Conservation (phyloP, 345 rosid genomes). For the Rubroshorea leprosula region DNA sequence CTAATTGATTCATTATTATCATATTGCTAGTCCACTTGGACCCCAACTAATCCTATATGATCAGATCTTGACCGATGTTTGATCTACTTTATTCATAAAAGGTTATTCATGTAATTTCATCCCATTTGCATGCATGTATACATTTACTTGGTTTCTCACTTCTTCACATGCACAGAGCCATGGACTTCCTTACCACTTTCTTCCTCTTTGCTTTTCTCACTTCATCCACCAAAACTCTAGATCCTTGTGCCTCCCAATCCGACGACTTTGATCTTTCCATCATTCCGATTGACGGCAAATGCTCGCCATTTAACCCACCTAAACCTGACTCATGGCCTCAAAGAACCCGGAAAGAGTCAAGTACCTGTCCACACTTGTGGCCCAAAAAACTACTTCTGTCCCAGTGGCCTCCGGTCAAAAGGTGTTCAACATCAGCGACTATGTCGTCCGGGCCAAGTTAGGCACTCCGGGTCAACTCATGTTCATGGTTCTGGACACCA, state of each 20-base stretch:
- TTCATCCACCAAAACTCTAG: constrained; percentile 31
- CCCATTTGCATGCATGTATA: constrained; percentile 15
- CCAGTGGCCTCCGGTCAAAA: constrained; percentile 69
- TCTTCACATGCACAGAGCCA: constrained; percentile 24
- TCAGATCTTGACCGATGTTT: not conserved
- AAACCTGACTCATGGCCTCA: constrained; percentile 57
- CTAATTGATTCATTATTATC: not conserved
- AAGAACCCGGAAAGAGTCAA: constrained; percentile 55
- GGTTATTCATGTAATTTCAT: constrained; percentile 28
- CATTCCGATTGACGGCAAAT: constrained; percentile 64
- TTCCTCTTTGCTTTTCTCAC: constrained; percentile 37
- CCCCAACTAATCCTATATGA: not conserved
- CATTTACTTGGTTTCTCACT: not conserved
- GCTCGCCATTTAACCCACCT: constrained; percentile 66
- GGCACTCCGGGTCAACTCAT: constrained; percentile 77
- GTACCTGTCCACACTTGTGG: constrained; percentile 47
- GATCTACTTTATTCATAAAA: constrained; percentile 6
- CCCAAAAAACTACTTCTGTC: constrained; percentile 42
- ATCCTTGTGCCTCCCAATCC: constrained; percentile 37
- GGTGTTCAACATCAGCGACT: constrained; percentile 44
- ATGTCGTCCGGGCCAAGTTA: constrained; percentile 60
- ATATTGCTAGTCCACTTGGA: constrained; percentile 3
- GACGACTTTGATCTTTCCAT: constrained; percentile 50
- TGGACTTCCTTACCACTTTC: constrained; percentile 34
- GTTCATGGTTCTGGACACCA: constrained; percentile 84